These are phyloP conservation scores for Helotiales sp. DNA, from an alignment of 2,329 filamentous ascomycete genomes.

Conservation along the genomic window DNA sequence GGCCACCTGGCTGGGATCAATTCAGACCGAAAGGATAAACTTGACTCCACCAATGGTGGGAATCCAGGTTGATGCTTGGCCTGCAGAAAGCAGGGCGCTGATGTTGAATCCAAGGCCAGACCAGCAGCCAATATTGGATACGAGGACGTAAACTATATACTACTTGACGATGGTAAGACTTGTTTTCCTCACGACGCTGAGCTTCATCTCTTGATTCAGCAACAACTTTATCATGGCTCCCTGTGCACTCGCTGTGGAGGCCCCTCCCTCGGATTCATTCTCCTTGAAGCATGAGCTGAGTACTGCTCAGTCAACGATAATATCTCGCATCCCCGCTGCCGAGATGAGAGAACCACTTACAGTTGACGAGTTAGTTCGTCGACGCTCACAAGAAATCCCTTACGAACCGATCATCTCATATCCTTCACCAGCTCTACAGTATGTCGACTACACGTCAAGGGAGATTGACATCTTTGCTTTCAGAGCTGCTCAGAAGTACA, in stretches of 20 bases:
- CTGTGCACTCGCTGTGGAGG: neutral
- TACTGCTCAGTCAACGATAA: neutral
- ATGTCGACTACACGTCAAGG: conserved; percentile 20
- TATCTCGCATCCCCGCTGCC: neutral
- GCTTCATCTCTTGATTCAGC: no score
- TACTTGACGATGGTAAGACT: no score
- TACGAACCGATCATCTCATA: conserved; percentile 16
- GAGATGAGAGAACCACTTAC: conserved; percentile 3
- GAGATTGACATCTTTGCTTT: conserved; percentile 19
- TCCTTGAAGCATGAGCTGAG: neutral
- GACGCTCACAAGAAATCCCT: conserved; percentile 8
- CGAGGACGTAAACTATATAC: no score
- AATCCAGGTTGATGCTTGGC: no score
- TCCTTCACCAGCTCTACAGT: conserved; percentile 10
- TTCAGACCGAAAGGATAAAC: no score
- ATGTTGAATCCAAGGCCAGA: no score
- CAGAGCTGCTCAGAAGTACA: conserved; percentile 14
- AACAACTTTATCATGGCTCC: neutral
- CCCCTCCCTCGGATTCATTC: neutral
- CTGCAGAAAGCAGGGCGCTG: no score
- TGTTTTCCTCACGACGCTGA: no score
- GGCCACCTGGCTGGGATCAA: no score
- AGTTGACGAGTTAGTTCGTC: conserved; percentile 23
- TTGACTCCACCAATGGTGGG: no score
- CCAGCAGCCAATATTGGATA: no score